Percentiles rank a stretch among this genome's conserved stretches.
phyloP scores from a whole-genome alignment of 139 green algal genomes.

The Ettlia oleoabundans region DNA sequence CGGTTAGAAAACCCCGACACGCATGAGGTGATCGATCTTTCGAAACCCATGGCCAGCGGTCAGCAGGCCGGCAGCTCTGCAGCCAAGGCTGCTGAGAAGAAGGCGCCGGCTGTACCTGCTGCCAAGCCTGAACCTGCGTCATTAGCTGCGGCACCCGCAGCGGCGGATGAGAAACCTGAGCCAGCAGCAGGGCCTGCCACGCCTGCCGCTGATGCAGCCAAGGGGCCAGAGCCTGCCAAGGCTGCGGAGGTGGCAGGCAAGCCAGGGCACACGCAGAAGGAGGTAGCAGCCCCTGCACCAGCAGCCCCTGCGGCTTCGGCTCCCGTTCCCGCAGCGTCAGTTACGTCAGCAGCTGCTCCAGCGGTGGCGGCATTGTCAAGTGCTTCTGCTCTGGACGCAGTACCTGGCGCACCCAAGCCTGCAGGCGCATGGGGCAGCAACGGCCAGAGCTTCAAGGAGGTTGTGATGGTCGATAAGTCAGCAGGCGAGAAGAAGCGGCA shows the following conservation, averaged over 20 bases:
- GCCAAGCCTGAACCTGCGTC: not conserved
- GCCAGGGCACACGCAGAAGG: not conserved
- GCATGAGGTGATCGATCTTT: conserved; percentile 39
- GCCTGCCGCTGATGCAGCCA: not conserved
- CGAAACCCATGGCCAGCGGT: conserved; percentile 1
- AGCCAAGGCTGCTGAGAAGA: not conserved
- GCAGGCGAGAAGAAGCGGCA: conserved; percentile 2
- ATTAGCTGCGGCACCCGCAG: not conserved
- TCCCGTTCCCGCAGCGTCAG: not conserved
- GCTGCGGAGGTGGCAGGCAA: not conserved
- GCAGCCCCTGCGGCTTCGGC: not conserved
- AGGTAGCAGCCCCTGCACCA: not conserved
- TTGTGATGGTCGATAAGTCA: conserved; percentile 2
- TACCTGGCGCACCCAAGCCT: conserved; percentile 20
- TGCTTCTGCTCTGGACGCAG: not conserved
- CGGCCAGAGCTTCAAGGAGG: not conserved
- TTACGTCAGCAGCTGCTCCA: not conserved
- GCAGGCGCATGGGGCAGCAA: not conserved
- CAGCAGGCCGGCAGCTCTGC: not conserved
- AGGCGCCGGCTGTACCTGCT: not conserved
- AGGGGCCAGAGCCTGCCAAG: not conserved
- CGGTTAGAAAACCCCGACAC: conserved; percentile 43
- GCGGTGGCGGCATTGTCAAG: not conserved
- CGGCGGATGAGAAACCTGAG: not conserved
- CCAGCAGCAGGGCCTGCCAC: not conserved